phyloP scores from a whole-genome alignment of 208 protist genomes.

The Porcisia deanei region DNA sequence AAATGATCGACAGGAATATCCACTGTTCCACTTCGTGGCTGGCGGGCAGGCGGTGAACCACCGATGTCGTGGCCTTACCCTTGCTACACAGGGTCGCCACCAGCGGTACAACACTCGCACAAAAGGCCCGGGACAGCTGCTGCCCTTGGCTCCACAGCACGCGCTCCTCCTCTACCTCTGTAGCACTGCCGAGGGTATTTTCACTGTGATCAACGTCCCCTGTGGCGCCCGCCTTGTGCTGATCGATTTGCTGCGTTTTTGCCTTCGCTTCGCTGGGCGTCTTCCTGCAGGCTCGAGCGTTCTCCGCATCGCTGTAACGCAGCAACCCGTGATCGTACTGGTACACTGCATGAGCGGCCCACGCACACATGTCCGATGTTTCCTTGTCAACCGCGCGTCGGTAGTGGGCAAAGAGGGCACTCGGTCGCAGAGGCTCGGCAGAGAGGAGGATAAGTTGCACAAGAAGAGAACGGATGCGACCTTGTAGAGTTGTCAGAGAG shows the following conservation, averaged over 20 bases:
- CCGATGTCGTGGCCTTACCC: background rate
- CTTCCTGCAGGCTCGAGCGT: background rate
- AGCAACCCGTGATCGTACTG: slow-evolving; percentile 1
- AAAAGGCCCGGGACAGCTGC: slow-evolving; percentile 8
- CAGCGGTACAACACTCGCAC: slow-evolving; percentile 17
- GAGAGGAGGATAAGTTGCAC: slow-evolving; percentile 48
- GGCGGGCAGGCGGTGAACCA: slow-evolving; percentile 6
- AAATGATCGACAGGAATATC: slow-evolving; percentile 47
- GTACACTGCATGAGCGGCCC: slow-evolving; percentile 17
- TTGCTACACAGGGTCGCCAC: slow-evolving; percentile 7
- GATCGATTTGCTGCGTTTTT: background rate
- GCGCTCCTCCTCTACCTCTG: background rate
- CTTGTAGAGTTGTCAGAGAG: slow-evolving; percentile 10
- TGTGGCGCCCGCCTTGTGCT: background rate
- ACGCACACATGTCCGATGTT: slow-evolving; percentile 23
- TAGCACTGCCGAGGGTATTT: background rate
- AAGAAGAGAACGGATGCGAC: slow-evolving; percentile 42
- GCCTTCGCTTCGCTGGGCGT: background rate
- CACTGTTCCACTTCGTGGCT: slow-evolving; percentile 33
- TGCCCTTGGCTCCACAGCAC: background rate
- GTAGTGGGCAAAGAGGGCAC: slow-evolving; percentile 23
- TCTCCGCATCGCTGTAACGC: background rate
- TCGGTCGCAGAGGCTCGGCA: slow-evolving; percentile 36
- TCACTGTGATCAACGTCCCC: background rate
- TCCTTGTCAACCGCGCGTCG: slow-evolving; percentile 11